Evolutionary conservation across 495 filamentous ascomycete genomes (phyloP).

Genomic region (Astrothelium macrocarpum): DNA sequence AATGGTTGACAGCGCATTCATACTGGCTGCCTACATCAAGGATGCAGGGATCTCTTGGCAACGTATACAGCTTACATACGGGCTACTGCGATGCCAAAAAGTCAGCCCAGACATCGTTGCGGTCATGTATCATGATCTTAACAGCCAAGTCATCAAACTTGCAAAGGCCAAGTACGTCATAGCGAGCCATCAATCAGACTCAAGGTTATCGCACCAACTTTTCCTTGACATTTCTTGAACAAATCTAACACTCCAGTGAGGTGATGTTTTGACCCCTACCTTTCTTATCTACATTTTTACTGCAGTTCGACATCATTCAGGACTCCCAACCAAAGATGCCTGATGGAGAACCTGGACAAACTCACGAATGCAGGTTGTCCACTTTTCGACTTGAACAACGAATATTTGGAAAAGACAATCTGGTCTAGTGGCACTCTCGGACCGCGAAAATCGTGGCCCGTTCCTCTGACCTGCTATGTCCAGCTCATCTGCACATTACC

Average conservation of each 20-base stretch:
- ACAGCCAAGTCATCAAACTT: neutral
- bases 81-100: no score
- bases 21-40: no score
- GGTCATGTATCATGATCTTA: neutral
- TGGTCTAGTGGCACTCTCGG: slow-evolving; percentile 22
- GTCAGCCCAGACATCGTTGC: no score
- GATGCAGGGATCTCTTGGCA: no score
- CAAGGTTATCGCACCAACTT: neutral
- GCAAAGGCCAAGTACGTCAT: neutral
- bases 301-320: neutral
- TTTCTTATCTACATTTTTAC: neutral
- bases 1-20: no score
- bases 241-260: neutral
- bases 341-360: slow-evolving; percentile 12
- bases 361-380: slow-evolving; percentile 8
- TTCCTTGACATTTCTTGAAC: neutral
- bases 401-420: slow-evolving; percentile 8
- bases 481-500: slow-evolving; percentile 23
- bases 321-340: neutral
- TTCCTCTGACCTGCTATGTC: slow-evolving; percentile 20
- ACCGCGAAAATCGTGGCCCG: slow-evolving; percentile 22
- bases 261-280: neutral
- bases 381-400: slow-evolving; percentile 8
- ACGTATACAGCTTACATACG: no score
- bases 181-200: neutral